Percentiles rank a stretch among this genome's conserved stretches.
phyloP scores from a whole-genome alignment of 768 basidiomycete species.

The Floccularia luteovirens region DNA sequence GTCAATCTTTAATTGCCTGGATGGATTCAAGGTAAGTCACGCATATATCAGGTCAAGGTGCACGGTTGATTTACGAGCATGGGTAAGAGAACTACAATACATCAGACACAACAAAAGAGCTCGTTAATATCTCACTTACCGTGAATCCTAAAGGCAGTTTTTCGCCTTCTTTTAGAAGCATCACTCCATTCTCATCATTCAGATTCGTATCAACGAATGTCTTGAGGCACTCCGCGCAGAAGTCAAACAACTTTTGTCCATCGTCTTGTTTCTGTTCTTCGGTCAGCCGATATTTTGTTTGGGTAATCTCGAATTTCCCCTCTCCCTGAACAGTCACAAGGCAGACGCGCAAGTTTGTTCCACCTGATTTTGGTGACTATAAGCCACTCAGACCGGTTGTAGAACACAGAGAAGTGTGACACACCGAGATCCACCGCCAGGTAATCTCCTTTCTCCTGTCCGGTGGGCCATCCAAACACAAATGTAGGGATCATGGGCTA shows the following conservation, averaged over 20 bases:
- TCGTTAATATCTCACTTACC: slow-evolving; percentile 39
- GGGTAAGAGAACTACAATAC: slow-evolving; percentile 85
- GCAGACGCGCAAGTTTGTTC: slow-evolving; percentile 98
- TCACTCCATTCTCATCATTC: slow-evolving; percentile 36
- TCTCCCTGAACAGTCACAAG: slow-evolving; percentile 87
- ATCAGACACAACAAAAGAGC: slow-evolving; percentile 4
- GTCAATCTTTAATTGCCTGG: slow-evolving; percentile 88
- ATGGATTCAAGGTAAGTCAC: background rate
- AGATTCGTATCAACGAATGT: slow-evolving; percentile 78
- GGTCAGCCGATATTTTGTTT: slow-evolving; percentile 93
- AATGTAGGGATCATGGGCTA: slow-evolving; percentile 96
- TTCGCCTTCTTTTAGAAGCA: slow-evolving; percentile 42
- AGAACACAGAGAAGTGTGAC: slow-evolving; percentile 13
- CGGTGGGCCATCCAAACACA: slow-evolving; percentile 94
- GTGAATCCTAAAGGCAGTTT: slow-evolving; percentile 88
- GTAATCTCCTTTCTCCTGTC: slow-evolving; percentile 82
- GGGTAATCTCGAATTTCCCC: slow-evolving; percentile 96
- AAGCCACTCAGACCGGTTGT: background rate
- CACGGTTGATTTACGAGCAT: slow-evolving; percentile 57
- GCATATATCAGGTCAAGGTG: background rate
- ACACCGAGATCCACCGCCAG: slow-evolving; percentile 85
- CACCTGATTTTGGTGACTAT: slow-evolving; percentile 37
- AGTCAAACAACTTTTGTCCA: slow-evolving; percentile 94
- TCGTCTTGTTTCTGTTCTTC: slow-evolving; percentile 99
- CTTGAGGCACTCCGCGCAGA: slow-evolving; percentile 91